These are phyloP conservation scores for Chaetomium sp. DNA, from an alignment of 2,329 filamentous ascomycete species.

Conservation along the genomic window DNA sequence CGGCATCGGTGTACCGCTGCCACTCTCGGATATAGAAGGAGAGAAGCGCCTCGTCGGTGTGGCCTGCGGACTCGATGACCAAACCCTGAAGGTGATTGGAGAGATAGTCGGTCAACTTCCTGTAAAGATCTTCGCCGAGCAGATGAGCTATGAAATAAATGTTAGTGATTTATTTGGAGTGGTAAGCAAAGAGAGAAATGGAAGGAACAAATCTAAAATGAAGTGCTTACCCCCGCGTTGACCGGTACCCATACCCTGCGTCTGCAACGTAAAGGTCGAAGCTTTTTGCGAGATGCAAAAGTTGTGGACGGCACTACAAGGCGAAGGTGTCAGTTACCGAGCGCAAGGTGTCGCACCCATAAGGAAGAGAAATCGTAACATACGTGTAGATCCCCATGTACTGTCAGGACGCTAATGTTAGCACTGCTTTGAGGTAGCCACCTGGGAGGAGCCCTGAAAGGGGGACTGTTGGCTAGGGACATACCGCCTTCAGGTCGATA, in stretches of 20 bases:
- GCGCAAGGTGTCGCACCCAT: not conserved
- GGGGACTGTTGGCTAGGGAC: conserved; percentile 22
- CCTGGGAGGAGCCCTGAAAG: not conserved
- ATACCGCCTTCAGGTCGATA: conserved; percentile 82
- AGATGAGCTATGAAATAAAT: conserved; percentile 63
- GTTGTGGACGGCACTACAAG: conserved; percentile 78
- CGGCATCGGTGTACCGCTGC: conserved; percentile 89
- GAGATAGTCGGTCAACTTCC: conserved; percentile 82
- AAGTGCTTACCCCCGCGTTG: conserved; percentile 19
- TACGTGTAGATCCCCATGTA: conserved; percentile 98
- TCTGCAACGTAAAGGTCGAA: conserved; percentile 47
- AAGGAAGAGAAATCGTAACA: conserved; percentile 20
- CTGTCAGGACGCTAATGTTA: conserved; percentile 30
- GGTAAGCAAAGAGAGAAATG: no score
- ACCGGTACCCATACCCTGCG: conserved; percentile 7
- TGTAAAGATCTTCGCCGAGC: conserved; percentile 91
- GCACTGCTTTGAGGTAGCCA: no score
- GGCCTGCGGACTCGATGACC: conserved; percentile 64
- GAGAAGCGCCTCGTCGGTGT: conserved; percentile 84
- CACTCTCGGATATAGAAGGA: conserved; percentile 95
- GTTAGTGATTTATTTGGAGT: conserved; percentile 1
- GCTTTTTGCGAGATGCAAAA: conserved; percentile 98
- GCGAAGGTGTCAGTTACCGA: conserved; percentile 26
- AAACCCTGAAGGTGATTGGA: conserved; percentile 68
- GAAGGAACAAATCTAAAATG: not conserved